A percentile compares a stretch with the other conserved stretches of the same genome.
Evolutionary conservation across 2,329 filamentous ascomycete genomes (phyloP).

Genomic region (Incumbomyces delicatus): DNA sequence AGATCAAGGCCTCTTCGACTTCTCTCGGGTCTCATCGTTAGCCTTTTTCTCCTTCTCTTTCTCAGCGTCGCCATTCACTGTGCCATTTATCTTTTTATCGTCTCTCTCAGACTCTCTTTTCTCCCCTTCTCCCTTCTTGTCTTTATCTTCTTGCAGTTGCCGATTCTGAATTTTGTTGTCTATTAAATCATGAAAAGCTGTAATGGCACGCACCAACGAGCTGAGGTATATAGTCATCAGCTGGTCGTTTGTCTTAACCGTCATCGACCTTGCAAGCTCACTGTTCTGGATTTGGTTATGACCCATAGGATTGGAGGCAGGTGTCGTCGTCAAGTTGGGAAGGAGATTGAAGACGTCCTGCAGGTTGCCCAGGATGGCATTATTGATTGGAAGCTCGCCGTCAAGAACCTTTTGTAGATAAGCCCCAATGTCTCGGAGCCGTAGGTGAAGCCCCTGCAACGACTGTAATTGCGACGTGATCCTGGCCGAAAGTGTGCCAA

Average conservation of each 20-base stretch:
- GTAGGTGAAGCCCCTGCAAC: conserved; percentile 86
- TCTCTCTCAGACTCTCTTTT: conserved; percentile 54
- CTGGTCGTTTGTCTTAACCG: conserved; percentile 98
- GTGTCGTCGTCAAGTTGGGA: conserved; percentile 83
- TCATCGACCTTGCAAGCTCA: conserved; percentile 92
- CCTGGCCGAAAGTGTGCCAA: conserved; percentile 89
- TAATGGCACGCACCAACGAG: conserved; percentile 93
- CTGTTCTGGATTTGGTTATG: conserved; percentile 55
- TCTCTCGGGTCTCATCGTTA: conserved; percentile 44
- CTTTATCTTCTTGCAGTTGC: conserved; percentile 92
- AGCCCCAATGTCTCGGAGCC: conserved; percentile 85
- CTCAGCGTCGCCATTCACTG: conserved; percentile 46
- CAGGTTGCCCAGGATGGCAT: conserved; percentile 94
- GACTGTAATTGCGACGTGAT: conserved; percentile 98
- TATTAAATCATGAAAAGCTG: conserved; percentile 96
- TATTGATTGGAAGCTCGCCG: conserved; percentile 86
- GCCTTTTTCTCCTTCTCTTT: conserved; percentile 45
- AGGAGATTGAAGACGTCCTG: conserved; percentile 98
- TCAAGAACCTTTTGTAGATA: conserved; percentile 96
- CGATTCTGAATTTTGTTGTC: conserved; percentile 99
- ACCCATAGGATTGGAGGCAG: conserved; percentile 48
- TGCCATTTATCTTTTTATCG: conserved; percentile 32
- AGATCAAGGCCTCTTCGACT: conserved; percentile 46
- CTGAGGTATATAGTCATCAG: conserved; percentile 97
- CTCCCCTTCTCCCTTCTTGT: conserved; percentile 62